These are phyloP conservation scores for Pseudocercospora crystallina DNA, from an alignment of 2,329 filamentous ascomycete genomes.

Conservation along the genomic window DNA sequence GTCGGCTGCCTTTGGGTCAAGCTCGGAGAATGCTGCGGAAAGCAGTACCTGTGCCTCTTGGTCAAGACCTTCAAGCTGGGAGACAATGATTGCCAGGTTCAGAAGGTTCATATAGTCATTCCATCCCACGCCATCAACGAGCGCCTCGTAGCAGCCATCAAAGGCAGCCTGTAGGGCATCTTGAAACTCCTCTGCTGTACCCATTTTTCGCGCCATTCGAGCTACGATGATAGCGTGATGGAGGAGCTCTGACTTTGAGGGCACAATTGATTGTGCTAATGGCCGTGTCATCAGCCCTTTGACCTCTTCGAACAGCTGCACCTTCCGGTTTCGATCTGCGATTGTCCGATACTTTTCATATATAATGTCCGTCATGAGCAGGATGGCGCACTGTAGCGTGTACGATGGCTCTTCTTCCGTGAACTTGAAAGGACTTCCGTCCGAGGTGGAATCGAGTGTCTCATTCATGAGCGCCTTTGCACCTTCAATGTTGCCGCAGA, in stretches of 20 bases:
- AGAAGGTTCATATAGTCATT: constrained; percentile 8
- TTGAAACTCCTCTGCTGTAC: constrained; percentile 1
- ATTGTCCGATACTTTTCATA: constrained; percentile 3
- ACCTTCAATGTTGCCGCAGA: constrained; percentile 1
- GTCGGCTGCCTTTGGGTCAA: not conserved
- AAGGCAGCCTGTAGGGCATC: constrained; percentile 5
- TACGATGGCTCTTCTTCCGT: constrained; percentile 7
- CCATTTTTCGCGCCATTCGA: constrained; percentile 8
- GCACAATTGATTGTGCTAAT: not conserved
- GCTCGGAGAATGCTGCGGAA: constrained; percentile 2
- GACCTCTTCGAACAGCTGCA: constrained; percentile 3
- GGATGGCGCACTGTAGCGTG: not conserved
- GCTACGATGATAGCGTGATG: not conserved
- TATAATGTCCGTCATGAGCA: constrained; percentile 6
- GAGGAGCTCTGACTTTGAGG: constrained; percentile 3
- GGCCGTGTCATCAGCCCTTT: constrained; percentile 1
- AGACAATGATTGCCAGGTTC: constrained; percentile 3
- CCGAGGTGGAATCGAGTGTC: not conserved
- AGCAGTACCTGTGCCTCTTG: constrained; percentile 2
- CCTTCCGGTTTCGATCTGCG: constrained; percentile 4
- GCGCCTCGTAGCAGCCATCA: constrained; percentile 8
- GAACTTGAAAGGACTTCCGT: constrained; percentile 1
- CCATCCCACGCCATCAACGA: constrained; percentile 5
- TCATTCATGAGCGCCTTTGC: constrained; percentile 7
- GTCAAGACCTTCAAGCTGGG: constrained; percentile 5